These are phyloP conservation scores for Sarocladium brachiariae DNA, from an alignment of 2,329 filamentous ascomycete genomes.

Conservation along the genomic window DNA sequence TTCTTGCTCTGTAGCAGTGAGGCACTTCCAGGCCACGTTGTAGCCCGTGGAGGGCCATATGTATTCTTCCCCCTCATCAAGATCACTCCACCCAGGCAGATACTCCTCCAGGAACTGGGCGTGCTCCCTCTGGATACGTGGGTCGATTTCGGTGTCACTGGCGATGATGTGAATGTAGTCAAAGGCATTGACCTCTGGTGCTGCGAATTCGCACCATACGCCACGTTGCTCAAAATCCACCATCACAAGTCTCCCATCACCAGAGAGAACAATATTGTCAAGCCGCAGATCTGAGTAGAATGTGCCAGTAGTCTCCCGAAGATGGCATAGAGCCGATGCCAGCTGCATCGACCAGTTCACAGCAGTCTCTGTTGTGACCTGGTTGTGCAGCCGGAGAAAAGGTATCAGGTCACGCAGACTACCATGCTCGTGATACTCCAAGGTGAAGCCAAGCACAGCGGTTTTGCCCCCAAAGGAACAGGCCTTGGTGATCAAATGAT, in stretches of 20 bases:
- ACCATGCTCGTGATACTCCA: constrained; percentile 45
- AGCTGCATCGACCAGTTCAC: constrained; percentile 47
- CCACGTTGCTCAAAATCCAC: constrained; percentile 58
- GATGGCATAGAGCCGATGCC: constrained; percentile 42
- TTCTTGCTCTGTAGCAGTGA: constrained; percentile 46
- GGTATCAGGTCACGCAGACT: constrained; percentile 50
- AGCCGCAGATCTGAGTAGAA: constrained; percentile 55
- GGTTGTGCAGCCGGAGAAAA: constrained; percentile 38
- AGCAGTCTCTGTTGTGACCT: constrained; percentile 35
- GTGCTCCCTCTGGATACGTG: constrained; percentile 33
- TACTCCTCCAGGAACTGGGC: constrained; percentile 33
- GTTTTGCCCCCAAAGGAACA: constrained; percentile 49
- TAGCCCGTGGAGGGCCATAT: constrained; percentile 42
- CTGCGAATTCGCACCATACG: constrained; percentile 55
- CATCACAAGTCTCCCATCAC: constrained; percentile 41
- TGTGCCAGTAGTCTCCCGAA: constrained; percentile 35
- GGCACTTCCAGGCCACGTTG: constrained; percentile 49
- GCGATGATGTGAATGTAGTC: constrained; percentile 52
- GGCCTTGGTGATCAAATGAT: constrained; percentile 48
- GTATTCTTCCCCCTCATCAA: constrained; percentile 36
- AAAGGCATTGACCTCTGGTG: constrained; percentile 53
- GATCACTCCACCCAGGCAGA: constrained; percentile 38
- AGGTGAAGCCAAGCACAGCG: constrained; percentile 49
- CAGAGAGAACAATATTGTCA: constrained; percentile 51
- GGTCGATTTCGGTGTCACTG: constrained; percentile 38